phyloP scores from a whole-genome alignment of 202 grass and related monocot species.

The Carex sylvatica region DNA sequence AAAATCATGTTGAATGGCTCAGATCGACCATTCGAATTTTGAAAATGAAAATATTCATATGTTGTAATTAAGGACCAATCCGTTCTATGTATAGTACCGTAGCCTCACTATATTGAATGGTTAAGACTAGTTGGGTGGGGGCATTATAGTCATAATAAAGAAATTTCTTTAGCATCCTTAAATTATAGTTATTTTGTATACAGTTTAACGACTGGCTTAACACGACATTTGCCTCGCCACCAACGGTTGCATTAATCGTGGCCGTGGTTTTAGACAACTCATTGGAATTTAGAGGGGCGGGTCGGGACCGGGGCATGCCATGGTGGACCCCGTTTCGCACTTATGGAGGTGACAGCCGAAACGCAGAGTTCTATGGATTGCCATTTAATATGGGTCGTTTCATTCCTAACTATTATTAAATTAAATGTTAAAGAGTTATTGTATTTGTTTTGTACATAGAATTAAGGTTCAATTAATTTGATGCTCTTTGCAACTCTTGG shows the following conservation, averaged over 20 bases:
- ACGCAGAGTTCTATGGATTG: conserved; percentile 89
- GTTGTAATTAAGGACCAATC: too few relatives aligned
- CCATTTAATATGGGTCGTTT: conserved; percentile 93
- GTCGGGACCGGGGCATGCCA: conserved; percentile 72
- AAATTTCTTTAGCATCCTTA: background rate
- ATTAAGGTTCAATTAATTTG: background rate
- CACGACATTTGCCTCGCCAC: conserved; percentile 77
- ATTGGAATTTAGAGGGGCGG: conserved; percentile 55
- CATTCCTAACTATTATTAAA: conserved; percentile 68
- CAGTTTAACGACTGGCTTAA: conserved; percentile 99
- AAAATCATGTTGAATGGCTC: too few relatives aligned
- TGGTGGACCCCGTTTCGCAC: conserved; percentile 88
- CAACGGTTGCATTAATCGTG: conserved; percentile 67
- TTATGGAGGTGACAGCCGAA: conserved; percentile 66
- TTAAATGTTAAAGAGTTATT: background rate
- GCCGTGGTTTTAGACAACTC: conserved; percentile 86
- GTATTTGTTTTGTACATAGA: conserved; percentile 20
- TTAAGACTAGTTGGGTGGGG: background rate
- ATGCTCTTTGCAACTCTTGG: background rate
- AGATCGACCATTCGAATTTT: too few relatives aligned
- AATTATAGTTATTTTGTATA: conserved; percentile 13
- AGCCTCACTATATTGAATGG: background rate
- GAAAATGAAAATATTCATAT: too few relatives aligned
- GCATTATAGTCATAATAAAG: background rate
- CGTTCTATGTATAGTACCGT: too few relatives aligned